Conservation (phyloP, 805 yeast genomes). For the Yamadazyma endophytica region DNA sequence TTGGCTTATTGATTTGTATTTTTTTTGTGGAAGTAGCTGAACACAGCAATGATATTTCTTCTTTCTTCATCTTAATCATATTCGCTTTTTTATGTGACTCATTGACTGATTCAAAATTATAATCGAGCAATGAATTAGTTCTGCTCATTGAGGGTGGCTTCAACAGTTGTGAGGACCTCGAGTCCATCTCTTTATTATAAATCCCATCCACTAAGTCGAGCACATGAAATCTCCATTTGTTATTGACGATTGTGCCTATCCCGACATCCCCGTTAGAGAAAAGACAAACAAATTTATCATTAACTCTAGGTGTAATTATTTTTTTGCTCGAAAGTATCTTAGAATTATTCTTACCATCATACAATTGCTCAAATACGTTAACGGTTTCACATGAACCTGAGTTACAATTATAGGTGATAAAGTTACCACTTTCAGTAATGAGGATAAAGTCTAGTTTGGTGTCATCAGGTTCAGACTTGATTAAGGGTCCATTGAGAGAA, state of each 20-base stretch:
- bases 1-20: constrained; percentile 25
- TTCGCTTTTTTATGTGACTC: neutral
- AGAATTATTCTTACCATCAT: constrained; percentile 6
- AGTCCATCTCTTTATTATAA: constrained; percentile 31
- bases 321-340: constrained; percentile 49
- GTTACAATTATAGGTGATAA: constrained; percentile 46
- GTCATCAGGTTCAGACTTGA: neutral
- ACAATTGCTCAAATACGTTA: constrained; percentile 19
- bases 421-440: constrained; percentile 48
- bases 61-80: neutral
- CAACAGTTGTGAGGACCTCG: no score
- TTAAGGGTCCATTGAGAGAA: constrained; percentile 24
- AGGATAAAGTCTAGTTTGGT: constrained; percentile 46
- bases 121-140: constrained; percentile 6
- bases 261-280: constrained; percentile 47
- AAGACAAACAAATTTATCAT: constrained; percentile 63
- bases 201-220: constrained; percentile 44
- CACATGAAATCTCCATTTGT: constrained; percentile 59
- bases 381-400: constrained; percentile 36
- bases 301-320: constrained; percentile 67
- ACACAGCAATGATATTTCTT: neutral
- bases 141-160: constrained; percentile 9
- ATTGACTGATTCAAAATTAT: constrained; percentile 11
- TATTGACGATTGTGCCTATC: constrained; percentile 62
- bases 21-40: constrained; percentile 1